Evolutionary conservation across 805 yeast species (phyloP).

Genomic region (Kodamaea laetipori): DNA sequence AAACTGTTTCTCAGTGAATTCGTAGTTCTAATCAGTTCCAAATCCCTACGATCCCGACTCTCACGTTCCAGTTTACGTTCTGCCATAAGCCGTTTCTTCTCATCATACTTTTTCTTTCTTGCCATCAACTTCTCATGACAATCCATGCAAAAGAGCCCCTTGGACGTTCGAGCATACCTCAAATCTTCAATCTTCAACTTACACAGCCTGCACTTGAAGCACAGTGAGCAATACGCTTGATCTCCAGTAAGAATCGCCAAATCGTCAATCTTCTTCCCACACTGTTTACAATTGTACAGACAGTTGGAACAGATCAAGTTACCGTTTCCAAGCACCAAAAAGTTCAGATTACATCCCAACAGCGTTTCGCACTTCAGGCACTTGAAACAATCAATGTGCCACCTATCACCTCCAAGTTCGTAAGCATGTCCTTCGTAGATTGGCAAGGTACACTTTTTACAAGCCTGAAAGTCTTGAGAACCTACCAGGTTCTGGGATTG

Average conservation of each 20-base stretch:
- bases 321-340: constrained; percentile 91
- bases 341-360: constrained; percentile 84
- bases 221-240: constrained; percentile 87
- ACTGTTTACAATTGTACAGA: constrained; percentile 85
- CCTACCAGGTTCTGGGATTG: constrained; percentile 7
- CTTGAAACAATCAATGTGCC: constrained; percentile 93
- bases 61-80: constrained; percentile 19
- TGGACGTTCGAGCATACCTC: constrained; percentile 88
- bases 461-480: constrained; percentile 26
- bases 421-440: constrained; percentile 92
- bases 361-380: constrained; percentile 82
- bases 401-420: constrained; percentile 89
- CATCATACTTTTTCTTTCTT: constrained; percentile 67
- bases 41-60: constrained; percentile 12
- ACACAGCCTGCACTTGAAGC: constrained; percentile 90
- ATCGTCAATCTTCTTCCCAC: constrained; percentile 86
- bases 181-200: constrained; percentile 82
- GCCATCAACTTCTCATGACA: constrained; percentile 86
- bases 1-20: constrained; percentile 17
- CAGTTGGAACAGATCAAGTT: constrained; percentile 87
- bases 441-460: constrained; percentile 45
- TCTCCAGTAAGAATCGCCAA: constrained; percentile 93
- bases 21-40: constrained; percentile 11
- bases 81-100: constrained; percentile 39
- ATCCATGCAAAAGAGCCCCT: constrained; percentile 88